phyloP scores from a whole-genome alignment of 2,329 filamentous ascomycete genomes.

The Clarireedia hainanense region DNA sequence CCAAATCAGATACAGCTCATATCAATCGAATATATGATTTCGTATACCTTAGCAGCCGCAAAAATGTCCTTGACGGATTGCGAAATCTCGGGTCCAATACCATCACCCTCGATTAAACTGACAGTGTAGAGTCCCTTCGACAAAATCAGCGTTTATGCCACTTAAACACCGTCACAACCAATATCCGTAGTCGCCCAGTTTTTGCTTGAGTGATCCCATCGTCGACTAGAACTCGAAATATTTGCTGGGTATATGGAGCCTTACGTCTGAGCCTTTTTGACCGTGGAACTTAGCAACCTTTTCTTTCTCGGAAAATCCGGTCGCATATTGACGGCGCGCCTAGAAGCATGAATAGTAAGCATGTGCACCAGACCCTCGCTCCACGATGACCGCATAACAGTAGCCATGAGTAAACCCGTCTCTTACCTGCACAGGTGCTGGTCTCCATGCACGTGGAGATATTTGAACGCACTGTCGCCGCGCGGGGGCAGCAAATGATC shows the following conservation, averaged over 20 bases:
- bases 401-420: neutral
- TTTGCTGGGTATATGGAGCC: slow-evolving; percentile 31
- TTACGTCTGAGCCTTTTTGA: slow-evolving; percentile 78
- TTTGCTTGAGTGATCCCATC: slow-evolving; percentile 4
- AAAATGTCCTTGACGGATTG: slow-evolving; percentile 99
- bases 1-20: slow-evolving; percentile 15
- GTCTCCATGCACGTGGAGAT: slow-evolving; percentile 47
- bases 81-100: slow-evolving; percentile 96
- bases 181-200: slow-evolving; percentile 20
- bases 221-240: neutral
- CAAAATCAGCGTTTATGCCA: slow-evolving; percentile 16
- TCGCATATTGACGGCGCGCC: slow-evolving; percentile 57
- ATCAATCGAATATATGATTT: slow-evolving; percentile 4
- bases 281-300: slow-evolving; percentile 91
- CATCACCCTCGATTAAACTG: slow-evolving; percentile 96
- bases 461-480: slow-evolving; percentile 72
- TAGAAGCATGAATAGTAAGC: slow-evolving; percentile 26
- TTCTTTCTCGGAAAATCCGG: slow-evolving; percentile 36
- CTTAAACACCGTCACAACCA: neutral
- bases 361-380: slow-evolving; percentile 1
- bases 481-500: slow-evolving; percentile 67
- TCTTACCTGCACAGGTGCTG: slow-evolving; percentile 50
- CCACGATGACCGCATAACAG: slow-evolving; percentile 10
- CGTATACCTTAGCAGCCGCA: slow-evolving; percentile 77
- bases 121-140: slow-evolving; percentile 86